Evolutionary conservation across 306 rosid genomes (phyloP), one percentile per base, ranked within the genome.

Genomic region (Clitoria ternatea): DNA sequence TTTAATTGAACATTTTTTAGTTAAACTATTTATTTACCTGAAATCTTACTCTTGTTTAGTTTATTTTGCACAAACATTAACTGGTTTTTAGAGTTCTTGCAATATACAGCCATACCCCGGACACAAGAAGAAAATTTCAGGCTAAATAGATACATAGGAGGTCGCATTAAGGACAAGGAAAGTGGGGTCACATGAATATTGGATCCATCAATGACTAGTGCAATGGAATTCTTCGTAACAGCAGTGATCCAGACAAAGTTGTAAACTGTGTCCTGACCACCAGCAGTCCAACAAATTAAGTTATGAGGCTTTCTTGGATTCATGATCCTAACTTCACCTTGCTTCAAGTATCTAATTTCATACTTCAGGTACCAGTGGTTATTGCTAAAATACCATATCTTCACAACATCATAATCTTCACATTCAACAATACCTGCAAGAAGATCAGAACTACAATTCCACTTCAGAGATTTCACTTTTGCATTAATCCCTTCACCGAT

Each of bases 371-470:
- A 94, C 99, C 99, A 94, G 72, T 85, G 92, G 42, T 89, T 91
- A 74, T 94, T 94, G 80, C 99, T 91, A 70, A 91, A 89, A 77
- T 63, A 80, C 97, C 96, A 94, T 61, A 91, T 79, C 83, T 89
- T 91, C 50, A 91, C 11, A 72, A 87, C 84, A 18, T 94, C 97
- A 71, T 89, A 81, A 56, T 65, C 76, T 70, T 75, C 89, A 77
- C 88, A 82, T 80, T 85, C 85, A 74, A 91, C 92, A 72, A 89
- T 42, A 29, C 96, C 96, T 13, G 96, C 97, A 61, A 94, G 96
- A 76, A 91, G 92, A 87, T 94, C 97, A n/a, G 99, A 94, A 75
- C 85, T 91, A 80, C 97, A 90, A 86, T 91, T 94, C 99, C 99
- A 94, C 82, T 79, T 87, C 45, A 94, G 78, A 80, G 54, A 66